Percentiles rank a stretch among this genome's conserved stretches.
Evolutionary conservation across 371 early-diverging fungal genomes (phyloP).

Genomic region (Mucor plumbeus): DNA sequence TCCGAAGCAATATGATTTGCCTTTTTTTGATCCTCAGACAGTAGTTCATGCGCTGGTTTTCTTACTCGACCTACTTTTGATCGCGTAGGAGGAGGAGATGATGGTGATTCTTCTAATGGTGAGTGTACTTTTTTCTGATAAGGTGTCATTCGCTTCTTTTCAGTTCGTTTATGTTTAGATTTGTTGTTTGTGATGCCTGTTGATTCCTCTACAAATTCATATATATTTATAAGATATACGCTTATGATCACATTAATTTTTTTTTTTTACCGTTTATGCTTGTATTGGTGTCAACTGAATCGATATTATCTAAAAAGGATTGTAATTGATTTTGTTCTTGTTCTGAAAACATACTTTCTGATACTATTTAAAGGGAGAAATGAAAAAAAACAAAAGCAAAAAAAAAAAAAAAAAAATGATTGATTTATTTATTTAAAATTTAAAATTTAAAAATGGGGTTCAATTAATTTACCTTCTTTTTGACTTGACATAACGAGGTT

Average conservation of each 20-base stretch:
- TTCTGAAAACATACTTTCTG: constrained; percentile 20
- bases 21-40: constrained; percentile 87
- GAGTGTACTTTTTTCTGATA: constrained; percentile 4
- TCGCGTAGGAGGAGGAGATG: background rate
- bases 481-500: constrained; percentile 9
- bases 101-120: constrained; percentile 3
- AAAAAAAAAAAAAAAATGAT: background rate
- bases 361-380: background rate
- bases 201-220: background rate
- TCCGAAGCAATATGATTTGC: constrained; percentile 93
- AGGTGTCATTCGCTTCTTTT: constrained; percentile 11
- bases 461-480: background rate
- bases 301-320: constrained; percentile 22
- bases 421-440: background rate
- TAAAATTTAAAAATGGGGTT: no score
- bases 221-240: no score
- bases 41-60: constrained; percentile 61
- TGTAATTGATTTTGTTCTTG: constrained; percentile 25
- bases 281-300: constrained; percentile 13
- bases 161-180: background rate
- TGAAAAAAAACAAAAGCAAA: background rate
- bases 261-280: background rate
- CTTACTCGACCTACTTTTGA: constrained; percentile 27
- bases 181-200: background rate
- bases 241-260: background rate